phyloP scores from a whole-genome alignment of 768 basidiomycete genomes.

The Leccinum subtestaceum region DNA sequence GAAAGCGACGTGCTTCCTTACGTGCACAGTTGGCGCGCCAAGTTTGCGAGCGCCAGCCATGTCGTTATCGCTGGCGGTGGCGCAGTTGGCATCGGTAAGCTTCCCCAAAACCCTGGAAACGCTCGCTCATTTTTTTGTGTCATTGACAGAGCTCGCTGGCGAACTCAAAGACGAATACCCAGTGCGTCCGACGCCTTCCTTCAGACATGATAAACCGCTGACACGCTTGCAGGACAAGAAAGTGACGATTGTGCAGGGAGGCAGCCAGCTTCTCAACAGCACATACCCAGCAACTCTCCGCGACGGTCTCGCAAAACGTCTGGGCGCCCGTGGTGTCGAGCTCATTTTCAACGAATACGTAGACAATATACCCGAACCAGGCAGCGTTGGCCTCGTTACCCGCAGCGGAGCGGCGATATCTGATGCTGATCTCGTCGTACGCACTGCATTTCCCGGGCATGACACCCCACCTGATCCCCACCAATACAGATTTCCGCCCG shows the following conservation, averaged over 20 bases:
- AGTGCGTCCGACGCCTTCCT: constrained; percentile 21
- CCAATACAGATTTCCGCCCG: constrained; percentile 25
- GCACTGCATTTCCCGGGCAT: constrained; percentile 13
- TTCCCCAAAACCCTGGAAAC: constrained; percentile 2
- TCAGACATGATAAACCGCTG: background rate
- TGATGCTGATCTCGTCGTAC: constrained; percentile 57
- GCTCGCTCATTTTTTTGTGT: background rate
- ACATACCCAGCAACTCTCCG: constrained; percentile 56
- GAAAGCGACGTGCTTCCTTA: constrained; percentile 31
- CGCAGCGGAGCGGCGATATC: constrained; percentile 47
- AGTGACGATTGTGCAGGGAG: constrained; percentile 61
- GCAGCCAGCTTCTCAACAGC: constrained; percentile 51
- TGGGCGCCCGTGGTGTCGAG: constrained; percentile 45
- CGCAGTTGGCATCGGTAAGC: constrained; percentile 49
- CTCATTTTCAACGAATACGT: constrained; percentile 52
- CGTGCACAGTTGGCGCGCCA: constrained; percentile 29
- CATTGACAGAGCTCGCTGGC: constrained; percentile 39
- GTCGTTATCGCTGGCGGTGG: constrained; percentile 58
- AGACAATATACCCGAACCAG: constrained; percentile 42
- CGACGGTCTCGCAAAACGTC: constrained; percentile 39
- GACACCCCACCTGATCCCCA: background rate
- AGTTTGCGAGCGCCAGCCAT: constrained; percentile 35
- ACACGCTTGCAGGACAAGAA: constrained; percentile 32
- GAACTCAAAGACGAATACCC: constrained; percentile 44
- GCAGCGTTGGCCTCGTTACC: constrained; percentile 42